phyloP scores from a whole-genome alignment of 345 rosid species.

The Corchorus olitorius region DNA sequence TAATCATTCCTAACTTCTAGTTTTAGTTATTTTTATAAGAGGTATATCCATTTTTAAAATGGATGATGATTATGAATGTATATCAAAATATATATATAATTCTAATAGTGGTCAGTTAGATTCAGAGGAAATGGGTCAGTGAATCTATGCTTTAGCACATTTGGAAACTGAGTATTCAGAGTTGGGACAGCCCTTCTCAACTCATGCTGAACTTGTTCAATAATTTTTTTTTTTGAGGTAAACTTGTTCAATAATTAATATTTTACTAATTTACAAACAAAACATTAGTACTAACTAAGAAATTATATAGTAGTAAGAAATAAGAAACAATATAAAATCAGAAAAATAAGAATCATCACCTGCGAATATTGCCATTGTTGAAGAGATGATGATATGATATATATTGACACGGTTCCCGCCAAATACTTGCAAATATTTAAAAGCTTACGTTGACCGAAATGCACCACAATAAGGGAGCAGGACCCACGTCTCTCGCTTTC shows the following conservation, averaged over 20 bases:
- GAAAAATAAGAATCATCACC: slow-evolving; percentile 24
- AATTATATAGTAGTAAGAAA: not conserved
- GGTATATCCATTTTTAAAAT: too few relatives aligned
- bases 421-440: slow-evolving; percentile 43
- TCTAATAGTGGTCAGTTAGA: not conserved
- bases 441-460: slow-evolving; percentile 45
- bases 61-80: too few relatives aligned
- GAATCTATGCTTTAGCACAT: not conserved
- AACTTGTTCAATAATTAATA: not conserved
- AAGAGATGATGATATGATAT: too few relatives aligned
- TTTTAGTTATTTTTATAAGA: too few relatives aligned
- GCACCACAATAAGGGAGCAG: slow-evolving; percentile 53
- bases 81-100: too few relatives aligned
- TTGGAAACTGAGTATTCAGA: not conserved
- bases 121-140: not conserved
- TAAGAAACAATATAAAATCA: not conserved
- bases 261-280: too few relatives aligned
- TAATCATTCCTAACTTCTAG: too few relatives aligned
- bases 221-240: too few relatives aligned
- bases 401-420: slow-evolving; percentile 43
- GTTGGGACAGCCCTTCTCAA: not conserved
- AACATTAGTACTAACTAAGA: not conserved
- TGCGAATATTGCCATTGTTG: slow-evolving; percentile 25
- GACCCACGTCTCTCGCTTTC: slow-evolving; percentile 63
- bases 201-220: not conserved